These are phyloP conservation scores for Hyaloperonospora brassicae DNA, from an alignment of 352 stramenopile species.

Conservation along the genomic window DNA sequence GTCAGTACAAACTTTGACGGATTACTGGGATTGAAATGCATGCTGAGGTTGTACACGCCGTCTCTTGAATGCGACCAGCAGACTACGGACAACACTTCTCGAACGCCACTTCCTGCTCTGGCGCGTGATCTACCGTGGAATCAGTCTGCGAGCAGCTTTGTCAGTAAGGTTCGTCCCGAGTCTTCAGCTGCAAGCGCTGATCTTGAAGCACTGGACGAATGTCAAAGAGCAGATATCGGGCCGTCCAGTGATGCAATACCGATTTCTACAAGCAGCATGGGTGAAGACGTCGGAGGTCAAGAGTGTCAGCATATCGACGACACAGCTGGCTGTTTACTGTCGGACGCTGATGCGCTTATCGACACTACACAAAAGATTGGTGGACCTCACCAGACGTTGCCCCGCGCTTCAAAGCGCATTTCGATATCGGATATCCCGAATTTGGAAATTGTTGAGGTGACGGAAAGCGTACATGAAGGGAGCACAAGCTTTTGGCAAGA, in stretches of 20 bases:
- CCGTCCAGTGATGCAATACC: too few species aligned
- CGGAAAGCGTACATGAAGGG: conserved; percentile 24
- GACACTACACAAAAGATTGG: conserved; percentile 66
- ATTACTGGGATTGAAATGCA: conserved; percentile 39
- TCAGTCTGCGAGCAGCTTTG: conserved; percentile 26
- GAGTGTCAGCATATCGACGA: conserved; percentile 24
- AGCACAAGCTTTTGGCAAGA: conserved; percentile 7
- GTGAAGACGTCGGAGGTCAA: conserved; percentile 16
- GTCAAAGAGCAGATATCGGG: conserved; percentile 11
- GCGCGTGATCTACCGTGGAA: conserved; percentile 61
- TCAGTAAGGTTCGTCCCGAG: conserved; percentile 19
- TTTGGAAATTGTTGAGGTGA: conserved; percentile 55
- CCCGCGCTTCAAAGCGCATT: conserved; percentile 43
- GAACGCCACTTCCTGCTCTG: conserved; percentile 7
- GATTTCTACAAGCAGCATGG: conserved; percentile 13
- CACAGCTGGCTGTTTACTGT: conserved; percentile 44
- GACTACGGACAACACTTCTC: conserved; percentile 25
- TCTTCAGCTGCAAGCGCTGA: conserved; percentile 21
- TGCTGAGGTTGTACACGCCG: conserved; percentile 48
- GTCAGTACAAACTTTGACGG: conserved; percentile 40
- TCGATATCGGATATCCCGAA: conserved; percentile 61
- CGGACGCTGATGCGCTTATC: conserved; percentile 65
- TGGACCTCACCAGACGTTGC: conserved; percentile 51
- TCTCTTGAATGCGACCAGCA: conserved; percentile 41
- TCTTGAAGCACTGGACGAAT: conserved; percentile 25